Base-by-base conservation (phyloP, 495 filamentous ascomycete species). In the Aspergillus saccharolyticus region DNA sequence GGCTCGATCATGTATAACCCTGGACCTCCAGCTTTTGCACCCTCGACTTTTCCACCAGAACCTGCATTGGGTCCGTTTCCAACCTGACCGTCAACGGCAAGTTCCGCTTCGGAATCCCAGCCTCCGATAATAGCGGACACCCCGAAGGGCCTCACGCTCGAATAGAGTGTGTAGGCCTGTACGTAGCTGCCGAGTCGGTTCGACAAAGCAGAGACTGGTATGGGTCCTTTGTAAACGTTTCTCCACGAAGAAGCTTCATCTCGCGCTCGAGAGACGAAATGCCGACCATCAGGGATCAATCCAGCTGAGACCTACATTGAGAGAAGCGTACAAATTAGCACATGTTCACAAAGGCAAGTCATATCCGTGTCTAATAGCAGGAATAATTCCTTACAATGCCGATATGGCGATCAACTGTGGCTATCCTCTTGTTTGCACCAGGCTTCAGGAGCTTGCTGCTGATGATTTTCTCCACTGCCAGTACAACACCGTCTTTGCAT, bases 1-100 rank as follows among this genome's bases (percentile, higher is more conserved):
- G 94, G 94, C 77, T 98, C 94, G 66, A 97, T 90, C 94, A 98
- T 98, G 80, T 96, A 97, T 53, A 98, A 81, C 44, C 82, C 90
- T 30, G 94, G 94, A 1, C 92, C 94, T 65, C 93, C 94, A 64
- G 88, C 83, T 70, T 87, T 88, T 59, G 83, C 82, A 57, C 83
- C 87, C 49, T 84, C 72, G 19, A 83, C 79, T 76, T 90, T 93
- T 57, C 91, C 91, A 56, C 91, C 91, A 20, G 88, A 80, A 60
- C 91, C 91, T 42, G 81, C 79, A 30, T 79, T 75, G 28, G 91
- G 91, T 15, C 91, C 91, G 57, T 60, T 78, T 53, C 91, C 91
- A 19, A 96, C 91, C 74, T 93, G 81, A 55, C 90, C 91, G 74
- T 96, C 91, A 42, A 96, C 90, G 21, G 80, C 80, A 33, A 83